Base-by-base conservation (phyloP, 352 stramenopile species). In the Phytophthora ohioensis region DNA sequence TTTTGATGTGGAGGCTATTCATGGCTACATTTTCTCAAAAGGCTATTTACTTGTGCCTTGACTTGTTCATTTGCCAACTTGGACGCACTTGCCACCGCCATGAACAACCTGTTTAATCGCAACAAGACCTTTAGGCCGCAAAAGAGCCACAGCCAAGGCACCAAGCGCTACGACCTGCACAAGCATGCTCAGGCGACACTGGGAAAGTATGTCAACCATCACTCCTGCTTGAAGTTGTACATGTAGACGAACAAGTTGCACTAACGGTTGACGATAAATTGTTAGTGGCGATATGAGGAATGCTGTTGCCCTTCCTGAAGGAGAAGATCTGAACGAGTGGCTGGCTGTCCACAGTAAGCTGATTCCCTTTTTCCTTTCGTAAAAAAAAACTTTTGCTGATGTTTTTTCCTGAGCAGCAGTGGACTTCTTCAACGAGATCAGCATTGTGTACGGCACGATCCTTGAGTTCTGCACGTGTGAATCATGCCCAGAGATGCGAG, bases 371-470 rank as follows among this genome's bases (percentile, higher is more conserved):
- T 10, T 21, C 13, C 0, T 27, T 45, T 58, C 42, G 7, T 47
- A 12, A 30, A 21, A 21, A n/a, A 57, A 8, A 36, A 49, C 1
- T 21, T 38, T 51, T 31, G 9, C 48, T 52, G 12, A 61, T 21
- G 9, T 21, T 13, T 8, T 62, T 47, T 42, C 35, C 5, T 11
- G 1, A 17, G 21, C 46, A 97, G 91, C 91, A 27, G 91, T 98
- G 27, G 94, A 98, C 71, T 98, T 98, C 66, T 98, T 97, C 79
- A 98, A 98, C 65, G 92, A 98, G 76, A 90, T 98, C 59, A 97
- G 85, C 52, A 91, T 98, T 42, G 80, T 98, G 48, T 98, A 98
- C 64, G 93, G 91, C 38, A 97, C 94, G 32, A 86, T 97, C 41
- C 78, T 91, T 38, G 88, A 96, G 75, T 92, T 93, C 64, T 94